These are phyloP conservation scores for Cadophora malorum DNA, from an alignment of 2,329 filamentous ascomycete species.

Conservation along the genomic window DNA sequence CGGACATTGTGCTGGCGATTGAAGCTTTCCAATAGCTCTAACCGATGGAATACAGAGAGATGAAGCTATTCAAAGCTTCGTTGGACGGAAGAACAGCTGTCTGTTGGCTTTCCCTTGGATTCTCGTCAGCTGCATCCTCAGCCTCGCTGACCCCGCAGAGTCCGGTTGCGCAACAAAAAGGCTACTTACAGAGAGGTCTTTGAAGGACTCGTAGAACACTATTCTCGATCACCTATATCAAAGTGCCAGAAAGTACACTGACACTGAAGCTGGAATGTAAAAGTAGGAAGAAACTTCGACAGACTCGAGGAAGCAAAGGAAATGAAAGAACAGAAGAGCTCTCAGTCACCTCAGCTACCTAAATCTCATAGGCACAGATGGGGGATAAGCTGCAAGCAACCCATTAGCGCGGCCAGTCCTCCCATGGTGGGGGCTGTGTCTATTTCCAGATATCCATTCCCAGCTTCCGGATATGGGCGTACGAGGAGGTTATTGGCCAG, in stretches of 20 bases:
- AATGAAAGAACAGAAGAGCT: slow-evolving; percentile 20
- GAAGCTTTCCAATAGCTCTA: slow-evolving; percentile 5
- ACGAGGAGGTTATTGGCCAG: slow-evolving; percentile 28
- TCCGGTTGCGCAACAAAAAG: background rate
- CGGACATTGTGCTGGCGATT: slow-evolving; percentile 38
- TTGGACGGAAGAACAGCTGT: slow-evolving; percentile 14
- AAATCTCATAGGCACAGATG: slow-evolving; percentile 20
- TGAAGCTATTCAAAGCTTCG: slow-evolving; percentile 26
- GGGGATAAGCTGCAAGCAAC: slow-evolving; percentile 18
- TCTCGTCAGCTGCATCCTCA: slow-evolving; percentile 22
- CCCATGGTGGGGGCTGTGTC: slow-evolving; percentile 37
- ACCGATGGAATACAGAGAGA: slow-evolving; percentile 1
- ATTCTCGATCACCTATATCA: background rate
- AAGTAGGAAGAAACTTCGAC: background rate
- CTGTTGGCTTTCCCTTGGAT: slow-evolving; percentile 17
- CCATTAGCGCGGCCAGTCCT: slow-evolving; percentile 29
- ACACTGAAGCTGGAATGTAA: background rate
- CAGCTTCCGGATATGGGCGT: slow-evolving; percentile 17
- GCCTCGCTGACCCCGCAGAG: slow-evolving; percentile 20
- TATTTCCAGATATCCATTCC: slow-evolving; percentile 33
- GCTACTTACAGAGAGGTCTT: slow-evolving; percentile 8
- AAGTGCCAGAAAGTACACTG: background rate
- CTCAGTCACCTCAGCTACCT: slow-evolving; percentile 8
- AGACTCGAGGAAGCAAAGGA: background rate
- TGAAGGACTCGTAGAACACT: background rate